Percentiles rank a stretch among this genome's conserved stretches.
These are phyloP conservation scores for Paramecium primaurelia DNA, from an alignment of 73 alveolate species.

Conservation along the genomic window DNA sequence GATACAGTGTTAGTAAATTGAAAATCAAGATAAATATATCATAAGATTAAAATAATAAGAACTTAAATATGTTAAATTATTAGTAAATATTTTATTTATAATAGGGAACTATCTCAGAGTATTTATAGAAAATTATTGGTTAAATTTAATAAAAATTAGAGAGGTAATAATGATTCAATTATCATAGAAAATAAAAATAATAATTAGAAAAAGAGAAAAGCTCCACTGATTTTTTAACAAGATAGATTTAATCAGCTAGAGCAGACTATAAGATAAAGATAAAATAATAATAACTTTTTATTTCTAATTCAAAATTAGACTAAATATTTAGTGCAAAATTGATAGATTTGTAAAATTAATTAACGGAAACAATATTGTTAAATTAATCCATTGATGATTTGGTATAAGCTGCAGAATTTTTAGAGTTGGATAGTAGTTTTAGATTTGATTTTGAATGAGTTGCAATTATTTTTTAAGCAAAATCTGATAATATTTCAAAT, in stretches of 20 bases:
- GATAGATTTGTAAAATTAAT: not conserved
- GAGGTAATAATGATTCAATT: not conserved
- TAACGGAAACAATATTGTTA: not conserved
- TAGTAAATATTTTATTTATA: not conserved
- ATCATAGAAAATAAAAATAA: not conserved
- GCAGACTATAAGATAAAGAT: not conserved
- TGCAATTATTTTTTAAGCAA: not conserved
- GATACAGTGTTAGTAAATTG: not conserved
- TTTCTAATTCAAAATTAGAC: not conserved
- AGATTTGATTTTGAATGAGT: not conserved
- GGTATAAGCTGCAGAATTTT: not conserved
- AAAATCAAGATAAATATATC: not conserved
- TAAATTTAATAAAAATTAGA: not conserved
- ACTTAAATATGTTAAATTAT: not conserved
- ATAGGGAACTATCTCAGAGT: not conserved
- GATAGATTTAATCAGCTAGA: not conserved
- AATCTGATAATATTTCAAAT: not conserved
- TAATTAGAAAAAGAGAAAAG: not conserved
- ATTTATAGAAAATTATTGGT: not conserved
- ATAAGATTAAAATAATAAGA: not conserved
- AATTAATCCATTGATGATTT: not conserved
- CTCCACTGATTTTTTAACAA: not conserved
- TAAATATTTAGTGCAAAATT: not conserved
- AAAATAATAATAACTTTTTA: not conserved
- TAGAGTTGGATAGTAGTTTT: not conserved